phyloP scores from a whole-genome alignment of 2,329 filamentous ascomycete species.

The Phoma sp. region DNA sequence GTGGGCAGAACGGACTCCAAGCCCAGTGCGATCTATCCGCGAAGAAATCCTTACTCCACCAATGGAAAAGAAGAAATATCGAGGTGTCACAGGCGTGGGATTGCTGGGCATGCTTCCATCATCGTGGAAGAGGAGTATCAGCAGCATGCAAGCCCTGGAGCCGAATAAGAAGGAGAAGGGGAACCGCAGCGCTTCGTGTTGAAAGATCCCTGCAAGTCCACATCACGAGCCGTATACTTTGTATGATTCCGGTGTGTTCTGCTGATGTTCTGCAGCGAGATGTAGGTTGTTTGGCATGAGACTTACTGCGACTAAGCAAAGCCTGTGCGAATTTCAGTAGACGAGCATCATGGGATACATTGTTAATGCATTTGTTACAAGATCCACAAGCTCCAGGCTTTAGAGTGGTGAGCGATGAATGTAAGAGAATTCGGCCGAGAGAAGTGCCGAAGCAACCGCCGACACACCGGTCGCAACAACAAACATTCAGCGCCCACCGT shows the following conservation, averaged over 20 bases:
- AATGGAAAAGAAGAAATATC: constrained; percentile 16
- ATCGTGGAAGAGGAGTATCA: constrained; percentile 32
- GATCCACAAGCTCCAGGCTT: background rate
- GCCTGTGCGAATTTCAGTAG: too few species aligned
- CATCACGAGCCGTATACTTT: too few species aligned
- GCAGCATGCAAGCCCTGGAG: background rate
- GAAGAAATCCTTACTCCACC: constrained; percentile 31
- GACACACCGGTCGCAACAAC: constrained; percentile 5
- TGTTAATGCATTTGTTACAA: too few species aligned
- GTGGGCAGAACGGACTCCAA: constrained; percentile 37
- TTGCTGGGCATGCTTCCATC: constrained; percentile 30
- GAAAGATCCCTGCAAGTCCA: background rate
- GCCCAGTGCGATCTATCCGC: constrained; percentile 32
- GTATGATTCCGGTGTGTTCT: too few species aligned
- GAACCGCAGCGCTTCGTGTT: constrained; percentile 1
- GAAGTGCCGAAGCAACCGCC: background rate
- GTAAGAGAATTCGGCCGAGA: background rate
- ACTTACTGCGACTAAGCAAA: too few species aligned
- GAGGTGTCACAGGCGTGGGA: constrained; percentile 14
- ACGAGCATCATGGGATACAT: too few species aligned
- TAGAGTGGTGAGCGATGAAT: constrained; percentile 4
- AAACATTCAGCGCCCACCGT: constrained; percentile 1
- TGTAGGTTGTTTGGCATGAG: too few species aligned
- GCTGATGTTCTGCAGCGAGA: too few species aligned
- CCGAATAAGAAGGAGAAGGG: background rate